phyloP scores from a whole-genome alignment of 495 filamentous ascomycete species.

The Penicillium ochrochloron region DNA sequence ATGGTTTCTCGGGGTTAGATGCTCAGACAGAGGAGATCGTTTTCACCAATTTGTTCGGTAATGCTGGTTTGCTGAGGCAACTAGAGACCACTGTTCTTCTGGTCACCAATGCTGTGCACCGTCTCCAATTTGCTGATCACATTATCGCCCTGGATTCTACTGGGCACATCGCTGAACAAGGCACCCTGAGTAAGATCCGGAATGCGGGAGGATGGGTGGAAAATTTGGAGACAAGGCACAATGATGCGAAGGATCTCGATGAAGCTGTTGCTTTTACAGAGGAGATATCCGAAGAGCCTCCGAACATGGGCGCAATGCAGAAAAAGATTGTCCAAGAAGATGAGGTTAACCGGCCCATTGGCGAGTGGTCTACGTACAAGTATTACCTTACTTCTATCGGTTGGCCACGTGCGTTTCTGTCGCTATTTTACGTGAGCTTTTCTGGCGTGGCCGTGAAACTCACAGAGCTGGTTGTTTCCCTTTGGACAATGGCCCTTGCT shows the following conservation, averaged over 20 bases:
- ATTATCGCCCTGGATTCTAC: slow-evolving; percentile 10
- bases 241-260: background rate
- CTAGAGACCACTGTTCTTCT: slow-evolving; percentile 22
- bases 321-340: background rate
- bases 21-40: slow-evolving; percentile 50
- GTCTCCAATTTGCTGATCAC: slow-evolving; percentile 13
- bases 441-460: background rate
- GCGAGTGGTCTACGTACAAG: slow-evolving; percentile 2
- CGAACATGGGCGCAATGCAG: background rate
- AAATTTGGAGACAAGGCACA: slow-evolving; percentile 1
- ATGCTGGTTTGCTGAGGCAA: slow-evolving; percentile 11
- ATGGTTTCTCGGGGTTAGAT: slow-evolving; percentile 55
- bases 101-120: slow-evolving; percentile 24
- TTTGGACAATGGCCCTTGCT: background rate
- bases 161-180: slow-evolving; percentile 9
- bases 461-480: background rate
- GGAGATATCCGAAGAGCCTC: background rate
- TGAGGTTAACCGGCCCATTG: background rate
- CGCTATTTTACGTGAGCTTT: background rate
- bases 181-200: background rate
- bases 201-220: background rate
- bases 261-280: background rate
- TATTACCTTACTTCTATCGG: slow-evolving; percentile 14
- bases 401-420: slow-evolving; percentile 1
- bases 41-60: slow-evolving; percentile 45